Conservation (phyloP, 2,329 filamentous ascomycete species). For the Didymella pinodella region DNA sequence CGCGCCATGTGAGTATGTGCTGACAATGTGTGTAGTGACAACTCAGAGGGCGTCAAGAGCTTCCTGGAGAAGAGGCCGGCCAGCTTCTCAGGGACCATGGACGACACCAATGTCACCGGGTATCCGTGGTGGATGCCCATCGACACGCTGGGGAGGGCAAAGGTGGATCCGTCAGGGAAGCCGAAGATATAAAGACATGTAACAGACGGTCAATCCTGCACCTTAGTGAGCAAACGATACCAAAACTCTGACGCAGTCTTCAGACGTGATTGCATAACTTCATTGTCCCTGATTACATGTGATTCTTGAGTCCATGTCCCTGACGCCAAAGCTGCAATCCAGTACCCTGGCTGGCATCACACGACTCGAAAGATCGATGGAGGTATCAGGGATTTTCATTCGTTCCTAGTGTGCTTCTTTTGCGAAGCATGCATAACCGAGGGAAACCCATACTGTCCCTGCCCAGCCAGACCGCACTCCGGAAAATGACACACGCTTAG, state of each 20-base stretch:
- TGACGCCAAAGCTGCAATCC: slow-evolving; percentile 25
- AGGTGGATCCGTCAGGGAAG: slow-evolving; percentile 41
- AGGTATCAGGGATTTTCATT: slow-evolving; percentile 55
- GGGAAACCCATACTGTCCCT: slow-evolving; percentile 51
- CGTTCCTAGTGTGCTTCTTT: slow-evolving; percentile 54
- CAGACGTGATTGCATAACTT: slow-evolving; percentile 26
- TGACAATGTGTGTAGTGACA: slow-evolving; percentile 58
- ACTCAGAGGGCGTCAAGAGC: slow-evolving; percentile 71
- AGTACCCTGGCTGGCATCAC: slow-evolving; percentile 33
- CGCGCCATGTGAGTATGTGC: not conserved
- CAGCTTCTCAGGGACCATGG: slow-evolving; percentile 67
- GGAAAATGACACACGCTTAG: slow-evolving; percentile 66
- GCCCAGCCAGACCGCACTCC: slow-evolving; percentile 51
- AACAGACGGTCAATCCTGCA: slow-evolving; percentile 1
- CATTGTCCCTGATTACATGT: slow-evolving; percentile 28
- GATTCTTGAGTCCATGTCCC: slow-evolving; percentile 26
- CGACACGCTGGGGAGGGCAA: slow-evolving; percentile 55
- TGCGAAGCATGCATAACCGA: slow-evolving; percentile 53
- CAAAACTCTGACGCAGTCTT: not conserved
- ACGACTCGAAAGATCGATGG: slow-evolving; percentile 33
- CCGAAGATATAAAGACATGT: slow-evolving; percentile 38
- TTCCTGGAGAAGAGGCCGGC: slow-evolving; percentile 74
- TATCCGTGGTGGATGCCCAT: slow-evolving; percentile 75
- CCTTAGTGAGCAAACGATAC: slow-evolving; percentile 23
- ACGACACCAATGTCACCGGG: slow-evolving; percentile 64